Evolutionary conservation across 1,139 yeast species (phyloP).

Genomic region (Suhomyces taliae): DNA sequence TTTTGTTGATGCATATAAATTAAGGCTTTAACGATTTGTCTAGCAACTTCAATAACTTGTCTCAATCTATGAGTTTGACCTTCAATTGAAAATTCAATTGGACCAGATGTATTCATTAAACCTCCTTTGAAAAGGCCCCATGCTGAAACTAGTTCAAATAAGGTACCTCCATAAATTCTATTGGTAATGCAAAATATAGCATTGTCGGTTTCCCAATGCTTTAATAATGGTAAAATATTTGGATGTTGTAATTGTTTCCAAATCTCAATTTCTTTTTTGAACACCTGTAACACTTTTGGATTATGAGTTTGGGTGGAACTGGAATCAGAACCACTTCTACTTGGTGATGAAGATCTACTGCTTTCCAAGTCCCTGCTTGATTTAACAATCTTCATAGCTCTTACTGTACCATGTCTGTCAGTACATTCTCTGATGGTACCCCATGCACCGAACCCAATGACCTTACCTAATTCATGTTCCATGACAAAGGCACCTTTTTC

Average conservation of each 20-base stretch:
- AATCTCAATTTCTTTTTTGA: conserved; percentile 67
- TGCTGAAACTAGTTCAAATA: conserved; percentile 69
- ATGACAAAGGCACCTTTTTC: conserved; percentile 63
- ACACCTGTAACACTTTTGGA: conserved; percentile 46
- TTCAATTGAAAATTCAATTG: conserved; percentile 31
- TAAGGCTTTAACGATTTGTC: conserved; percentile 63
- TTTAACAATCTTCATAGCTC: conserved; percentile 79
- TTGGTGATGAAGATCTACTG: conserved; percentile 8
- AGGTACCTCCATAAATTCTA: conserved; percentile 74
- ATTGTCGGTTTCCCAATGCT: conserved; percentile 59
- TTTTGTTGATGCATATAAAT: conserved; percentile 65
- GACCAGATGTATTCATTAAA: conserved; percentile 27
- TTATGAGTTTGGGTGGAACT: conserved; percentile 16
- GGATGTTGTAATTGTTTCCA: conserved; percentile 73
- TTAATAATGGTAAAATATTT: conserved; percentile 61
- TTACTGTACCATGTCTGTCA: conserved; percentile 41
- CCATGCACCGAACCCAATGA: conserved; percentile 93
- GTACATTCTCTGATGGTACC: conserved; percentile 81
- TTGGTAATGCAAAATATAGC: conserved; percentile 75
- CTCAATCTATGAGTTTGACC: conserved; percentile 25
- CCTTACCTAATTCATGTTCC: conserved; percentile 65
- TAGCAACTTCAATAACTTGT: conserved; percentile 32
- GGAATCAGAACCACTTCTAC: conserved; percentile 12
- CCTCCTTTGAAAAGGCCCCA: conserved; percentile 56
- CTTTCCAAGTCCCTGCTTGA: conserved; percentile 40